Evolutionary conservation across 768 basidiomycete genomes (phyloP).

Genomic region (Nevesoporus exiguus): DNA sequence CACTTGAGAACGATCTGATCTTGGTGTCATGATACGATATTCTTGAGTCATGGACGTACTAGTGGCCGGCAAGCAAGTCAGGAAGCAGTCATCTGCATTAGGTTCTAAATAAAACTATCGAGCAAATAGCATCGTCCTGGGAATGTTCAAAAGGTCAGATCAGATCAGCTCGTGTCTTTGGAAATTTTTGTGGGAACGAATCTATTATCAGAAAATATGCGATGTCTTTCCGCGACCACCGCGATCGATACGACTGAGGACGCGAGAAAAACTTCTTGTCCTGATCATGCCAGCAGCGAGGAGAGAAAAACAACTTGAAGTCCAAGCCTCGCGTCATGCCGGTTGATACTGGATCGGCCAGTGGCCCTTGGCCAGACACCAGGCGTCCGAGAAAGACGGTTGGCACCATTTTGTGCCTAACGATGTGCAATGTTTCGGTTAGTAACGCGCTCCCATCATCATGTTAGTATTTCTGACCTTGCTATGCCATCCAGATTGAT

Average conservation of each 20-base stretch:
- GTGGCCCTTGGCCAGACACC: constrained; percentile 1
- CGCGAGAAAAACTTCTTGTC: not conserved
- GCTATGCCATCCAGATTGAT: constrained; percentile 2
- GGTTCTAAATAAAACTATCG: not conserved
- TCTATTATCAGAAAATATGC: not conserved
- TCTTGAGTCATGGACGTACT: not conserved
- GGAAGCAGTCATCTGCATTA: not conserved
- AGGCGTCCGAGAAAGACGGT: constrained; percentile 15
- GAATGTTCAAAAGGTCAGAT: not conserved
- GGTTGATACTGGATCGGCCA: constrained; percentile 17
- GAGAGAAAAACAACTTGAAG: not conserved
- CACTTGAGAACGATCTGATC: constrained; percentile 2
- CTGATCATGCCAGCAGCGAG: constrained; percentile 2
- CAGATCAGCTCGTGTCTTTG: not conserved
- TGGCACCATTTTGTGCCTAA: constrained; percentile 8
- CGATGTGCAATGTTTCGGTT: constrained; percentile 6
- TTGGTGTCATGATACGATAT: not conserved
- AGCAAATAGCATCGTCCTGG: not conserved
- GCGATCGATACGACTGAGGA: constrained; percentile 10
- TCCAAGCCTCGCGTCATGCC: constrained; percentile 3
- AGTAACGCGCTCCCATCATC: constrained; percentile 7
- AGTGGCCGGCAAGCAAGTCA: not conserved
- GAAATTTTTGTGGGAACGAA: not conserved
- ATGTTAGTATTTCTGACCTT: not conserved
- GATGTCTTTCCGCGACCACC: constrained; percentile 4